Base-by-base conservation (phyloP, 1,139 yeast genomes). In the Candida sp. region DNA sequence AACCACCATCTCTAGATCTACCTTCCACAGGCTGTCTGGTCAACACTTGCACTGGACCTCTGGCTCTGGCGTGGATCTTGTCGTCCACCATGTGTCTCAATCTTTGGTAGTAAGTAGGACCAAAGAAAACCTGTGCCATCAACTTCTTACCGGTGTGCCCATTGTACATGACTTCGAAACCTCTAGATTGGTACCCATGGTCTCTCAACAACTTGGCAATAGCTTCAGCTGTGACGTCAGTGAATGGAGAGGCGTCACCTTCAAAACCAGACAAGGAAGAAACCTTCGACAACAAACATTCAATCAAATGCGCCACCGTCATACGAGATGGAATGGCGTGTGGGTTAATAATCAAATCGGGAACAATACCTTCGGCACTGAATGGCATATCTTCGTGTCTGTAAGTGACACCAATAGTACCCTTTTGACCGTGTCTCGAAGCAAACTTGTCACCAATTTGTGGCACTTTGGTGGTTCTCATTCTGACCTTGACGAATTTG, bases 291-390 rank as follows among this genome's bases (percentile, higher is more conserved):
- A 96, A 80, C 68, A 94, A 79, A 86, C 99, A 96, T 76, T 94
- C 99, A 73, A 94, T 94, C 78, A 94, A 88, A 81, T 96, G 99
- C 52, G 99, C 99, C 54, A 94, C 99, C 46, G 99, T 94, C 99
- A 94, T 94, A 83, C 99, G 98, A 53, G 99, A 94, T 61, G 99
- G 99, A 83, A 94, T 94, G 67, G 99, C 99, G 74, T 94, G 99
- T 0, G 99, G 99, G 70, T 94, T 94, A 69, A 94, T 94, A 64
- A 94, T 90, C 68, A 94, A 81, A 76, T 94, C 99, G 4, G 99
- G 99, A 33, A 93, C 98, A 67, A 93, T 75, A 69, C 99, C 99
- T 72, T 94, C 96, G 3, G 90, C 80, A n/a, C 96, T 87, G 70
- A 96, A 94, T 32, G 99, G 99, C 98, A 94, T 94, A 70, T 94